phyloP scores from a whole-genome alignment of 352 stramenopile species.

The Thraustochytrium striatum region DNA sequence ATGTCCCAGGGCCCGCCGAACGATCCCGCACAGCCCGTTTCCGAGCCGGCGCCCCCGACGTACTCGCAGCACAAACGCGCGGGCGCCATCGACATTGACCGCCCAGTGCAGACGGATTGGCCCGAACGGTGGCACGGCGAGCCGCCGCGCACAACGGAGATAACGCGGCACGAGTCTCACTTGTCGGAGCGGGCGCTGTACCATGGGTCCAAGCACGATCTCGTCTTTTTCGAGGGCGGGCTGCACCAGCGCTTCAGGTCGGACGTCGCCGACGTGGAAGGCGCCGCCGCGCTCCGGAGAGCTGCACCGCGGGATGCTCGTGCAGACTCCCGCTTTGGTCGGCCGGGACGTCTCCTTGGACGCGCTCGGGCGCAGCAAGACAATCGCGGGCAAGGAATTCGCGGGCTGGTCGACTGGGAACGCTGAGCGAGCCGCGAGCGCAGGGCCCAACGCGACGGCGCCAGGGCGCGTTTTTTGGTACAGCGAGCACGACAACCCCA shows the following conservation, averaged over 20 bases:
- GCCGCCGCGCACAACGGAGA: constrained; percentile 33
- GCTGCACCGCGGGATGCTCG: not conserved
- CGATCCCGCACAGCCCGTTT: constrained; percentile 5
- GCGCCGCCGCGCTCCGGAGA: constrained; percentile 52
- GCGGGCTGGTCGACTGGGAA: constrained; percentile 21
- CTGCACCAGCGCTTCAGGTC: constrained; percentile 68
- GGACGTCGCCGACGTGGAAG: constrained; percentile 58
- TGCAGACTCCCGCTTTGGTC: constrained; percentile 4
- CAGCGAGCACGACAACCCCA: constrained; percentile 61
- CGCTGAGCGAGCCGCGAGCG: not conserved
- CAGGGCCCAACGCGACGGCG: not conserved
- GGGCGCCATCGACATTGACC: constrained; percentile 53
- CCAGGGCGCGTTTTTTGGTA: constrained; percentile 63
- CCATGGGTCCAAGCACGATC: constrained; percentile 65
- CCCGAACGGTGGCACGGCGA: constrained; percentile 53
- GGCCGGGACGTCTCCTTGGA: constrained; percentile 13
- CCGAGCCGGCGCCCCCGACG: not conserved
- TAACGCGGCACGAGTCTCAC: constrained; percentile 62
- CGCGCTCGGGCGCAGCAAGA: constrained; percentile 11
- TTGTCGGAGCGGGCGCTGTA: constrained; percentile 72
- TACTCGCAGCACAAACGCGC: not conserved
- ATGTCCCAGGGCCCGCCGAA: too few relatives aligned
- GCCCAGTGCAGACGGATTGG: constrained; percentile 62
- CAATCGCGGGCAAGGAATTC: not conserved
- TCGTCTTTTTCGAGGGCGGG: constrained; percentile 75